Conservation (phyloP, 441 rosid genomes). For the Mallotus repandus region DNA sequence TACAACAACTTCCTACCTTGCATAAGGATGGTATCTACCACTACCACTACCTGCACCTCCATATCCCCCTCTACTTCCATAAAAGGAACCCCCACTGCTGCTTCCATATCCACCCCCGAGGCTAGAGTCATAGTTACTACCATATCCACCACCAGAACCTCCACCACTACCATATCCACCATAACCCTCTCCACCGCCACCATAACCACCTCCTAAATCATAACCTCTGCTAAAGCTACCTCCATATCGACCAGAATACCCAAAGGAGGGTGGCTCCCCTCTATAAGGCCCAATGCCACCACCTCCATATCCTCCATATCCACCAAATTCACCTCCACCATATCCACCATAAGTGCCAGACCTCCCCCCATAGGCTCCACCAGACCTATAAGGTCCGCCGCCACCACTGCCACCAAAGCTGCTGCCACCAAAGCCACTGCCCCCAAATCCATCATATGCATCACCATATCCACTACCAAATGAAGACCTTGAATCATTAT, state of each 20-base stretch:
- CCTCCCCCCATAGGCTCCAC: constrained; percentile 71
- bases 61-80: constrained; percentile 72
- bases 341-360: constrained; percentile 69
- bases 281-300: constrained; percentile 39
- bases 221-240: constrained; percentile 75
- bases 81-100: constrained; percentile 41
- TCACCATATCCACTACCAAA: constrained; percentile 69
- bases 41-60: constrained; percentile 49
- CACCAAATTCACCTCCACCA: constrained; percentile 53
- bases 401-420: constrained; percentile 25
- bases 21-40: constrained; percentile 87
- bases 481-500: constrained; percentile 62
- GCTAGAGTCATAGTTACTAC: constrained; percentile 50
- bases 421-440: constrained; percentile 46
- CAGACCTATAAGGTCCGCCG: constrained; percentile 53
- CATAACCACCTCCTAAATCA: constrained; percentile 67
- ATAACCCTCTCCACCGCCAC: constrained; percentile 51
- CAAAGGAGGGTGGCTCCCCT: constrained; percentile 73
- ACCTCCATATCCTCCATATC: constrained; percentile 64
- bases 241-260: constrained; percentile 82
- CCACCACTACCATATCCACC: constrained; percentile 64
- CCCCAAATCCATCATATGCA: constrained; percentile 67
- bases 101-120: constrained; percentile 63
- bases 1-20: constrained; percentile 48
- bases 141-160: constrained; percentile 56